These are phyloP conservation scores for Paecilomyces sp. DNA, from an alignment of 2,329 filamentous ascomycete genomes.

Conservation along the genomic window DNA sequence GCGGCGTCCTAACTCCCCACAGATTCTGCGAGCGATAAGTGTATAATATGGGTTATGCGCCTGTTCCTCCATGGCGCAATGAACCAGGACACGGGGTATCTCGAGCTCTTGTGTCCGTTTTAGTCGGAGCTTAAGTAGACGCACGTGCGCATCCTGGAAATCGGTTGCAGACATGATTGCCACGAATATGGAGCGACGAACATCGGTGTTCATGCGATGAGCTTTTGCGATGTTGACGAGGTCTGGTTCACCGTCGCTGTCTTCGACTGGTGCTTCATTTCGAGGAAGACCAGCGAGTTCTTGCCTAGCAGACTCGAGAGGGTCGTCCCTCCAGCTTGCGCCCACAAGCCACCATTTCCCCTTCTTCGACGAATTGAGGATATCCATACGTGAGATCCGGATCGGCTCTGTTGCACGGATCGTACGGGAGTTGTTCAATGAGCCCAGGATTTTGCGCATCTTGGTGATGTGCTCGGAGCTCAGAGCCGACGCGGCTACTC, in stretches of 20 bases:
- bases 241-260: constrained; percentile 48
- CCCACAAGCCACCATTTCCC: constrained; percentile 99
- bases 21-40: constrained; percentile 71
- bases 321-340: constrained; percentile 66
- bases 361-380: constrained; percentile 73
- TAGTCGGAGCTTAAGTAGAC: constrained; percentile 72
- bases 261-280: constrained; percentile 10
- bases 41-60: constrained; percentile 92
- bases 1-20: constrained; percentile 57
- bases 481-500: constrained; percentile 61
- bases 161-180: constrained; percentile 81
- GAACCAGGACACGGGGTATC: constrained; percentile 78
- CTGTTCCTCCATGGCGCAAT: constrained; percentile 76
- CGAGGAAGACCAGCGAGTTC: constrained; percentile 17
- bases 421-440: constrained; percentile 57
- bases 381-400: constrained; percentile 72
- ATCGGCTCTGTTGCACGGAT: constrained; percentile 74
- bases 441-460: constrained; percentile 82
- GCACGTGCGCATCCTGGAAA: constrained; percentile 72
- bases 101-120: constrained; percentile 83
- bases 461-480: constrained; percentile 74
- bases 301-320: constrained; percentile 27
- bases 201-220: constrained; percentile 79
- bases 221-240: constrained; percentile 66
- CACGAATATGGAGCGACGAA: constrained; percentile 86